phyloP scores from a whole-genome alignment of 2,329 filamentous ascomycete species.

The Claviceps pazoutovae region DNA sequence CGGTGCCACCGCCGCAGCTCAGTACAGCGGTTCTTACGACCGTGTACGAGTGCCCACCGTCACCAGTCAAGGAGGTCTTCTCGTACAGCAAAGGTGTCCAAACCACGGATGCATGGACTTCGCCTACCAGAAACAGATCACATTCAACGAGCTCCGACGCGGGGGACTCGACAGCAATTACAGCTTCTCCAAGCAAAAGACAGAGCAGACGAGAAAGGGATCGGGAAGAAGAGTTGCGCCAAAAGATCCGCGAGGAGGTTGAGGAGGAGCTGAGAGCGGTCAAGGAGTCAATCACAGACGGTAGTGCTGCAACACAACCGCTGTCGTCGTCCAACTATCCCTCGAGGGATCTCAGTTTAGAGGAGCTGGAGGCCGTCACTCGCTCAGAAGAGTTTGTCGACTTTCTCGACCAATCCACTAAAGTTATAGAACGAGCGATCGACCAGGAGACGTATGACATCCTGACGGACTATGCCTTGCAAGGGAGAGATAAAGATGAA shows the following conservation, averaged over 20 bases:
- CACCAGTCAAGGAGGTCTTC: conserved; percentile 68
- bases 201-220: conserved; percentile 67
- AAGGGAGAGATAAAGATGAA: conserved; percentile 61
- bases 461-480: conserved; percentile 81
- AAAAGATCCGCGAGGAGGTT: conserved; percentile 74
- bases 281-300: conserved; percentile 43
- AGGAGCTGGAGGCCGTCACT: conserved; percentile 82
- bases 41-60: conserved; percentile 67
- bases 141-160: conserved; percentile 39
- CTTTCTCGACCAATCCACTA: conserved; percentile 89
- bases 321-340: conserved; percentile 47
- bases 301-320: conserved; percentile 13
- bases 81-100: conserved; percentile 97
- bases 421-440: conserved; percentile 88
- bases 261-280: conserved; percentile 78
- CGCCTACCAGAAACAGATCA: conserved; percentile 32
- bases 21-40: conserved; percentile 61
- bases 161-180: conserved; percentile 41
- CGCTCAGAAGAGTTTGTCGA: conserved; percentile 87
- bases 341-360: conserved; percentile 61
- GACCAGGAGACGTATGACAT: conserved; percentile 90
- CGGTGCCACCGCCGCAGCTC: conserved; percentile 32
- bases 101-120: conserved; percentile 63
- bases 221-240: conserved; percentile 76
- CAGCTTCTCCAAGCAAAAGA: conserved; percentile 53